A percentile compares a stretch with the other conserved stretches of the same genome.
Evolutionary conservation across 768 basidiomycete species (phyloP).

Genomic region (Cystobasidium tubakii): DNA sequence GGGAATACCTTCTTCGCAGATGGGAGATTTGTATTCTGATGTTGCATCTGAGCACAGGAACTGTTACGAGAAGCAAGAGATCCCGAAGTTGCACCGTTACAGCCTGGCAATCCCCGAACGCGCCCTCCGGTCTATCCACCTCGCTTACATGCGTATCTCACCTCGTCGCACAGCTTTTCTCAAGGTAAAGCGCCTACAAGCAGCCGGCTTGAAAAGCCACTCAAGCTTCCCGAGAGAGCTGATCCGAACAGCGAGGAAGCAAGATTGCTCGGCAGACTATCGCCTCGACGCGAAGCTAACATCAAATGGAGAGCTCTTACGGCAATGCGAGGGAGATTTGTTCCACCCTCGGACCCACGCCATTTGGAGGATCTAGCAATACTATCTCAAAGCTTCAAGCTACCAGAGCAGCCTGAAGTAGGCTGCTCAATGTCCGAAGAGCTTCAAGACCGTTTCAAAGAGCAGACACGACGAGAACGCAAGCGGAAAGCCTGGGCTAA

Average conservation of each 20-base stretch:
- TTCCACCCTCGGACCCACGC: background rate
- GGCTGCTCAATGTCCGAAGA: background rate
- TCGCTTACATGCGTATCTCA: constrained; percentile 4
- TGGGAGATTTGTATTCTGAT: background rate
- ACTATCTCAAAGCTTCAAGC: background rate
- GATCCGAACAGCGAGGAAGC: constrained; percentile 41
- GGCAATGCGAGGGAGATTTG: background rate
- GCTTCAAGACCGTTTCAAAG: background rate
- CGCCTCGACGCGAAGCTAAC: constrained; percentile 27
- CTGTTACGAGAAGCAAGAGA: constrained; percentile 12
- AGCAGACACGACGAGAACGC: background rate
- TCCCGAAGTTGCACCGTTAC: background rate
- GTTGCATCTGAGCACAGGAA: background rate
- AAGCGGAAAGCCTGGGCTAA: background rate
- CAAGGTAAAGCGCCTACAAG: constrained; percentile 19
- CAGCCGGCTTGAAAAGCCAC: constrained; percentile 33
- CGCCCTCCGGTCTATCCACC: constrained; percentile 23
- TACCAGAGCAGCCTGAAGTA: background rate
- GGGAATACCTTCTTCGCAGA: background rate
- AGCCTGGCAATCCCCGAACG: background rate
- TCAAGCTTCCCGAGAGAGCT: constrained; percentile 38
- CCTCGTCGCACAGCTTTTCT: background rate
- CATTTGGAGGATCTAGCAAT: background rate
- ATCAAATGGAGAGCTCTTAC: constrained; percentile 13
- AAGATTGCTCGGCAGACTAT: constrained; percentile 38